phyloP scores from a whole-genome alignment of 768 basidiomycete genomes.

The Lactifluus echinatus region DNA sequence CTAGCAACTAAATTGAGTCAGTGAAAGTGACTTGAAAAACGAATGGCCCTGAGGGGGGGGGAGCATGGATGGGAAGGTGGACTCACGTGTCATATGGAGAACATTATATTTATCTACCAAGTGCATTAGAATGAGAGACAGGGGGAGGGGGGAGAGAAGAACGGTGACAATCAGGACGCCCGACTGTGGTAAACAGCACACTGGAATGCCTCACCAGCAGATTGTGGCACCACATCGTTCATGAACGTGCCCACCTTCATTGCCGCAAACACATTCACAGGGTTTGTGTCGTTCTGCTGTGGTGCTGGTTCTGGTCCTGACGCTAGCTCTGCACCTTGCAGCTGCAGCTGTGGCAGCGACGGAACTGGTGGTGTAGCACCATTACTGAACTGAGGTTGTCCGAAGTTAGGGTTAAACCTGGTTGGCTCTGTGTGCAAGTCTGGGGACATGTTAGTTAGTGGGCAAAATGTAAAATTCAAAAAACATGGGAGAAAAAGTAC shows the following conservation, averaged over 20 bases:
- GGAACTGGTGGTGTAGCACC: slow-evolving; percentile 29
- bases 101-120: too few species aligned
- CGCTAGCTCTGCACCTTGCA: slow-evolving; percentile 26
- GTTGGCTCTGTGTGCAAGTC: slow-evolving; percentile 35
- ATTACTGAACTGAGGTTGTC: slow-evolving; percentile 31
- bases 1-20: too few species aligned
- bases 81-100: too few species aligned
- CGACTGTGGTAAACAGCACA: slow-evolving; percentile 6
- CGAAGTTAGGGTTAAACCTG: slow-evolving; percentile 38
- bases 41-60: too few species aligned
- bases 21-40: too few species aligned
- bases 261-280: slow-evolving; percentile 78
- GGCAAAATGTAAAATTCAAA: not conserved
- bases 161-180: not conserved
- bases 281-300: slow-evolving; percentile 53
- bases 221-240: slow-evolving; percentile 46
- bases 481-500: slow-evolving; percentile 17
- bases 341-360: slow-evolving; percentile 29
- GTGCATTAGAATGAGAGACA: too few species aligned
- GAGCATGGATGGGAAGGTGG: too few species aligned
- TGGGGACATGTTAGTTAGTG: too few species aligned
- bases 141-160: not conserved
- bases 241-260: slow-evolving; percentile 90
- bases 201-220: slow-evolving; percentile 39
- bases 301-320: too few species aligned